A percentile compares a stretch with the other conserved stretches of the same genome.
Evolutionary conservation across 106 monocot species (phyloP).

Genomic region (Phalaenopsis equestris): DNA sequence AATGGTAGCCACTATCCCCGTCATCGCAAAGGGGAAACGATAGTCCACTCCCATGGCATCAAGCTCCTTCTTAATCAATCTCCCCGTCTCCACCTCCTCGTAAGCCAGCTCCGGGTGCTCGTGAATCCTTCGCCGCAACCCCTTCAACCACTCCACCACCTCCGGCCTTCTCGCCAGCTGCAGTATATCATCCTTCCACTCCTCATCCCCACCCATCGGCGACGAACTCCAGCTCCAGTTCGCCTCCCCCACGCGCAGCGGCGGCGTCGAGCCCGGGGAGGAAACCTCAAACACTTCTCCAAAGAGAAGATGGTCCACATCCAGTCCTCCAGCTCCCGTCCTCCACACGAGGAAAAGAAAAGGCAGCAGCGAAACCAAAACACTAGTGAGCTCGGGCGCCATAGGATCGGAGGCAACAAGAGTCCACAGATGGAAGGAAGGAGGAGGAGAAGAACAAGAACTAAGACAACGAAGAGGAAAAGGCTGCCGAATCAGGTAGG

Average conservation of each 20-base stretch:
- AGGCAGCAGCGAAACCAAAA: neutral
- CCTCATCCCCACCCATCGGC: neutral
- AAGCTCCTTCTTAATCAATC: slow-evolving; percentile 41
- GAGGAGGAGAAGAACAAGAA: neutral
- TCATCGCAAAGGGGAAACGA: slow-evolving; percentile 34
- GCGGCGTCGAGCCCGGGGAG: neutral
- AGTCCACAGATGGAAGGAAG: neutral
- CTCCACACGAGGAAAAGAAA: neutral
- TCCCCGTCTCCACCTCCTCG: slow-evolving; percentile 69
- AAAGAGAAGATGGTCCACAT: slow-evolving; percentile 2
- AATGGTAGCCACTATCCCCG: slow-evolving; percentile 47
- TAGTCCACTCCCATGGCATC: slow-evolving; percentile 31
- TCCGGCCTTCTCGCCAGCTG: slow-evolving; percentile 28
- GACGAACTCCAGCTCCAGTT: neutral
- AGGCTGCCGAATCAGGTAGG: neutral
- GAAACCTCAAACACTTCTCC: neutral
- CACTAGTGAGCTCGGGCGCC: neutral
- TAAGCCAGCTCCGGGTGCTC: slow-evolving; percentile 61
- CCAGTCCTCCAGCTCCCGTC: slow-evolving; percentile 6
- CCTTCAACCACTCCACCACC: slow-evolving; percentile 42
- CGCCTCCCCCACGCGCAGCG: neutral
- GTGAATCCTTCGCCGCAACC: slow-evolving; percentile 46
- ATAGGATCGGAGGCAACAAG: neutral
- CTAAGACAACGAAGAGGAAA: neutral
- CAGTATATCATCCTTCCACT: slow-evolving; percentile 36